A percentile compares a stretch with the other conserved stretches of the same genome.
Conservation (phyloP, 2,329 filamentous ascomycete genomes). For the Tolypocladium nubicola region DNA sequence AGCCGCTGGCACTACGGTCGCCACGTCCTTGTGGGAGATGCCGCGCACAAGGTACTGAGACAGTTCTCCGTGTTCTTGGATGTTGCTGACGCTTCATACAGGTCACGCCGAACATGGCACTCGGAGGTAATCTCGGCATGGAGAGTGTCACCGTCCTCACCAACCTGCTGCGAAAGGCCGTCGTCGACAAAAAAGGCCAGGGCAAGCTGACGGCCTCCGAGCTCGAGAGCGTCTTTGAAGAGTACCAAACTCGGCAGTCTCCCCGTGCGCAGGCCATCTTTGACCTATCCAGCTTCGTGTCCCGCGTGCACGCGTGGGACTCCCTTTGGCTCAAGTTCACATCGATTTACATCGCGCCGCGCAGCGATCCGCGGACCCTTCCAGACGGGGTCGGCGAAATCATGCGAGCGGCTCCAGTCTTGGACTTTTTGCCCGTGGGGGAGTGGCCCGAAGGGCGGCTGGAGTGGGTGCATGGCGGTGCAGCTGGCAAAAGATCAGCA, state of each 20-base stretch:
- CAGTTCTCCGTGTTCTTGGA: slow-evolving; percentile 2
- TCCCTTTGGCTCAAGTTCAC: neutral
- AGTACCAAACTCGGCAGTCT: too few species aligned
- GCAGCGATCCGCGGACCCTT: too few species aligned
- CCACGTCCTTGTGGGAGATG: slow-evolving; percentile 21
- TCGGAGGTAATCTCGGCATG: slow-evolving; percentile 19
- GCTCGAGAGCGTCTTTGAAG: too few species aligned
- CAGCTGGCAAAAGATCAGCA: too few species aligned
- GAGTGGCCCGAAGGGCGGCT: neutral
- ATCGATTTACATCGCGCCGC: neutral
- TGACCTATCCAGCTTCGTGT: neutral
- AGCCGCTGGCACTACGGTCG: slow-evolving; percentile 18
- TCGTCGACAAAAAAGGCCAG: neutral
- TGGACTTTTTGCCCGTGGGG: neutral
- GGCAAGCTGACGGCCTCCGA: too few species aligned
- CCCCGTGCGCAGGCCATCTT: too few species aligned
- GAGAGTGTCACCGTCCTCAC: slow-evolving; percentile 12
- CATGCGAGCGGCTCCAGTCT: neutral
- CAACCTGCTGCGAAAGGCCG: slow-evolving; percentile 10
- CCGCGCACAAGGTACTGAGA: slow-evolving; percentile 18
- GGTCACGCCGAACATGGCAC: slow-evolving; percentile 13
- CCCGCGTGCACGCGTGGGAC: neutral
- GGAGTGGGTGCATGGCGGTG: neutral
- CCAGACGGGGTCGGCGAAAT: too few species aligned
- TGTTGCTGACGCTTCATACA: neutral